Percentiles rank a stretch among this genome's conserved stretches.
Conservation (phyloP, 2,329 filamentous ascomycete genomes). For the Aspergillus sp. region DNA sequence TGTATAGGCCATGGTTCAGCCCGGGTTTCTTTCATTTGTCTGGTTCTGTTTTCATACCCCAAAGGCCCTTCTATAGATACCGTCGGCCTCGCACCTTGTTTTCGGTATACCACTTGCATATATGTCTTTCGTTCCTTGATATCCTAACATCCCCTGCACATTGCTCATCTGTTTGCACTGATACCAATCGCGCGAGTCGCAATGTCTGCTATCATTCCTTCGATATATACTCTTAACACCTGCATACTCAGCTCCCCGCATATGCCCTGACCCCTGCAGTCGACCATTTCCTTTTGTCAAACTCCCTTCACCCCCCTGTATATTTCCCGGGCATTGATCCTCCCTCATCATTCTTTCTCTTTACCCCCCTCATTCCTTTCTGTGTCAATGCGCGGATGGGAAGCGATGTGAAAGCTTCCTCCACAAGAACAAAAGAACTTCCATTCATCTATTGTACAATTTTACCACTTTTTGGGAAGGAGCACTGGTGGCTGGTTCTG, state of each 20-base stretch:
- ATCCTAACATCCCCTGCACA: slow-evolving; percentile 24
- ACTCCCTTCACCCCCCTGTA: slow-evolving; percentile 20
- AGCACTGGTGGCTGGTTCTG: slow-evolving; percentile 25
- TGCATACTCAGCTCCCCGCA: slow-evolving; percentile 6
- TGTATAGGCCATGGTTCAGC: slow-evolving; percentile 27
- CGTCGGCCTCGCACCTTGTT: slow-evolving; percentile 37
- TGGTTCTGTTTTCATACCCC: slow-evolving; percentile 41
- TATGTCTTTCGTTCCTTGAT: slow-evolving; percentile 22
- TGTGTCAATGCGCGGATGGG: slow-evolving; percentile 15
- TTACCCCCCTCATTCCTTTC: slow-evolving; percentile 26
- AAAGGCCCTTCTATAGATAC: slow-evolving; percentile 42
- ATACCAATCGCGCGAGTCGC: slow-evolving; percentile 39
- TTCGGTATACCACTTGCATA: slow-evolving; percentile 27
- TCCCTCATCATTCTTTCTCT: slow-evolving; percentile 16
- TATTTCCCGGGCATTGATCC: slow-evolving; percentile 11
- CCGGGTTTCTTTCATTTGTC: slow-evolving; percentile 27
- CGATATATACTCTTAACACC: slow-evolving; percentile 18
- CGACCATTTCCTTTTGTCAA: slow-evolving; percentile 26
- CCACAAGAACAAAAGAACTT: slow-evolving; percentile 11
- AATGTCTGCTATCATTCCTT: slow-evolving; percentile 29
- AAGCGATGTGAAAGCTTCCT: slow-evolving; percentile 12
- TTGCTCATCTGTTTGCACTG: slow-evolving; percentile 23
- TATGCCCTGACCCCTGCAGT: slow-evolving; percentile 14
- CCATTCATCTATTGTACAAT: slow-evolving; percentile 20
- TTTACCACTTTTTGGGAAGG: slow-evolving; percentile 26